Base-by-base conservation (phyloP, 768 basidiomycete genomes). In the Boletellus emodensis region DNA sequence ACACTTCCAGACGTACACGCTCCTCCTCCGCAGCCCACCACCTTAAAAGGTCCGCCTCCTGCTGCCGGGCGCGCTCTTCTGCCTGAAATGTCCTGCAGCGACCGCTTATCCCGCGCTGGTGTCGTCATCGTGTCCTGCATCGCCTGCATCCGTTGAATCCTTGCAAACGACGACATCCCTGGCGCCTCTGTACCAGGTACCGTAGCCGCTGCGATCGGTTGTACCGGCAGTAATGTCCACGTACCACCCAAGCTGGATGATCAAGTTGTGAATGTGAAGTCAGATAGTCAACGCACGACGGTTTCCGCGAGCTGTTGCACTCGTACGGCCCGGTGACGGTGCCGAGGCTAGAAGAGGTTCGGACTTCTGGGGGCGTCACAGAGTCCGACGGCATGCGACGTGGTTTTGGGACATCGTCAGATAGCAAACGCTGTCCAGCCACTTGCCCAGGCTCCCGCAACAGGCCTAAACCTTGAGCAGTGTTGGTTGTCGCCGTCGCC, bases 1-100 rank as follows among this genome's bases (percentile, higher is more conserved):
- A 47, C 46, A 73, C 72, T 65, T 87, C 84, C 32, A 71, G 55
- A 55, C 70, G 75, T n/a, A 89, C 65, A 14, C 87, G 75, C 59
- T 80, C 82, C 65, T 92, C 90, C 66, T 95, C 94, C 7, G 76
- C 83, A 1, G 81, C 73, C 91, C 93, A 96, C 94, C 94, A 97
- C 58, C 73, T 78, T 65, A 94, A 65, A 63, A 96, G 96, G 52
- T 89, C 88, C 4, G 73, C 81, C 67, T 94, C 91, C 43, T 75
- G 77, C 53, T 77, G 81, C 26, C 75, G 75, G 37, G 77, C 80
- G 32, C 71, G 72, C 63, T 94, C 91, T 63, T 96, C 92, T 51
- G 84, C 82, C 65, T 95, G 93, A n/a, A 38, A 96, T 97, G 54
- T 95, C 84, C 14, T 74, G 71, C 50, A 95, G 69, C 24, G 86